These are phyloP conservation scores for Talaromyces sp. DNA, from an alignment of 2,329 filamentous ascomycete species.

Conservation along the genomic window DNA sequence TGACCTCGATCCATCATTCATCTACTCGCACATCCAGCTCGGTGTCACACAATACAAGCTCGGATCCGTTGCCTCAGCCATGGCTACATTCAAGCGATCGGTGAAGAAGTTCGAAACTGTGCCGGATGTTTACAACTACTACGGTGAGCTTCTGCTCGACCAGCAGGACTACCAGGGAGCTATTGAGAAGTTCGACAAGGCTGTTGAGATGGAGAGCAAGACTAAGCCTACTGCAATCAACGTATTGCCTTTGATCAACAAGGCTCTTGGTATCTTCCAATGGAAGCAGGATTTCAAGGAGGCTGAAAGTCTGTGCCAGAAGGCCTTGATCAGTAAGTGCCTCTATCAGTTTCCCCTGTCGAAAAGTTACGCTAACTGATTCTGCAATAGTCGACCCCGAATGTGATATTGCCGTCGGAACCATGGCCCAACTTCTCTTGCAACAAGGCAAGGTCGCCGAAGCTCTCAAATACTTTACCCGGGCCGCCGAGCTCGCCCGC, in stretches of 20 bases:
- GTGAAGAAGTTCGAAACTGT: slow-evolving; percentile 98
- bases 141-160: slow-evolving; percentile 92
- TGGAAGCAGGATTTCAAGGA: slow-evolving; percentile 96
- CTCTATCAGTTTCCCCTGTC: slow-evolving; percentile 35
- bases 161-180: slow-evolving; percentile 94
- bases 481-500: slow-evolving; percentile 86
- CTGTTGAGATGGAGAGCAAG: slow-evolving; percentile 98
- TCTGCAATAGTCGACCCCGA: slow-evolving; percentile 77
- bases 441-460: slow-evolving; percentile 97
- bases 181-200: slow-evolving; percentile 95
- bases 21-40: slow-evolving; percentile 99
- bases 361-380: slow-evolving; percentile 18
- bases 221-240: slow-evolving; percentile 95
- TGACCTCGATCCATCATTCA: slow-evolving; percentile 91
- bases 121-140: slow-evolving; percentile 99
- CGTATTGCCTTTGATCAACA: slow-evolving; percentile 96
- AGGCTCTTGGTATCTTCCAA: slow-evolving; percentile 93
- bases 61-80: slow-evolving; percentile 94
- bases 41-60: slow-evolving; percentile 99
- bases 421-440: slow-evolving; percentile 94
- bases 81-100: slow-evolving; percentile 95
- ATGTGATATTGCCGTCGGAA: slow-evolving; percentile 97
- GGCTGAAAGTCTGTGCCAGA: slow-evolving; percentile 94
- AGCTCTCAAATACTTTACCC: slow-evolving; percentile 94
- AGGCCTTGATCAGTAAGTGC: slow-evolving; percentile 82